Conservation (phyloP, 257 asterid genomes). For the Solanum neorickii region DNA sequence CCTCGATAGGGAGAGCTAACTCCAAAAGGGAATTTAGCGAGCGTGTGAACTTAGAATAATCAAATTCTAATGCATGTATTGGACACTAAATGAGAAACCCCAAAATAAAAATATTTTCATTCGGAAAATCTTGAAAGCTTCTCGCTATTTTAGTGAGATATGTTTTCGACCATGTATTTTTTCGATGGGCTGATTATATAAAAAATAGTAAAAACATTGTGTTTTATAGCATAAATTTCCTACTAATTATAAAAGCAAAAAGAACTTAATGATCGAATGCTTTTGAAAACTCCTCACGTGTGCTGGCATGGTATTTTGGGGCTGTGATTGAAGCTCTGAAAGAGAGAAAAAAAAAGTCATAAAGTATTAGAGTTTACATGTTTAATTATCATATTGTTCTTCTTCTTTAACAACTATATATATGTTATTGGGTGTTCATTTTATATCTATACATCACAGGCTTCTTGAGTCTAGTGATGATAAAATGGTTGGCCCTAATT, state of each 20-base stretch:
- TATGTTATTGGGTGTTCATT: not conserved
- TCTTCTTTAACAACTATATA: not conserved
- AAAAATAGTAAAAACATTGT: not conserved
- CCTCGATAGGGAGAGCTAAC: not conserved
- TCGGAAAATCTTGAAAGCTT: not conserved
- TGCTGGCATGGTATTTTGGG: conserved; percentile 1
- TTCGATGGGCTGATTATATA: not conserved
- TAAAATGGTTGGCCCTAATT: not conserved
- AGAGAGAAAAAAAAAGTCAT: not conserved
- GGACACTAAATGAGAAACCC: fast-evolving
- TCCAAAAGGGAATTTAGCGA: not conserved
- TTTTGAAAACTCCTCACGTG: conserved; percentile 14
- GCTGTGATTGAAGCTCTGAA: not conserved
- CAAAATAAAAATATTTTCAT: too few species aligned
- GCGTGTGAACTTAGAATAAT: not conserved
- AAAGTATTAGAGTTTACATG: not conserved
- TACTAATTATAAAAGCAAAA: not conserved
- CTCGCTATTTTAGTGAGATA: not conserved
- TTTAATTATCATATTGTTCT: not conserved
- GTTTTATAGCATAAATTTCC: too few species aligned
- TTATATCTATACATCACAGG: conserved; percentile 27
- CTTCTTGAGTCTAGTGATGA: conserved; percentile 28
- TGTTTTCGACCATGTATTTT: not conserved
- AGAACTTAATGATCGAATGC: not conserved
- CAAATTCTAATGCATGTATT: fast-evolving